phyloP scores from a whole-genome alignment of 768 basidiomycete species.

The Cytidiella melzeri region DNA sequence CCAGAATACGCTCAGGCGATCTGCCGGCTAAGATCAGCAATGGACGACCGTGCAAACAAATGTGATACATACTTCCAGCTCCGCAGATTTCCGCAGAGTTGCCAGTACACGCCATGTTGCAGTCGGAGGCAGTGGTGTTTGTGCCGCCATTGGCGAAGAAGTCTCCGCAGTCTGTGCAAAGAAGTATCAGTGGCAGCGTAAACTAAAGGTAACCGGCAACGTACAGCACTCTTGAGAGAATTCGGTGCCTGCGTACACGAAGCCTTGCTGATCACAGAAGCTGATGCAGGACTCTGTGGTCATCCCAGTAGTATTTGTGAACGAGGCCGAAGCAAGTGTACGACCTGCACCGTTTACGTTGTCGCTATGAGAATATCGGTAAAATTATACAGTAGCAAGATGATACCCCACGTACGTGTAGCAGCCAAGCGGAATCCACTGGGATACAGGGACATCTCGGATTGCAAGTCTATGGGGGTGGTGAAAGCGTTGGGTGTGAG shows the following conservation, averaged over 20 bases:
- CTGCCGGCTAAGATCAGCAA: background rate
- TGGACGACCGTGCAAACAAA: constrained; percentile 1
- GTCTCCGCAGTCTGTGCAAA: constrained; percentile 46
- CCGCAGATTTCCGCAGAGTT: constrained; percentile 60
- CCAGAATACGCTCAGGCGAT: constrained; percentile 55
- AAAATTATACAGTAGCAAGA: constrained; percentile 1
- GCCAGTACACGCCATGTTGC: constrained; percentile 57
- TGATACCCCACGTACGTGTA: constrained; percentile 37
- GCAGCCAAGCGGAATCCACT: constrained; percentile 56
- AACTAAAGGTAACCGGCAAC: constrained; percentile 13
- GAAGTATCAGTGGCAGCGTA: constrained; percentile 1
- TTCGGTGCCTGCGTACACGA: constrained; percentile 66
- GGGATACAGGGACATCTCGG: background rate
- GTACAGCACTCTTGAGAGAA: constrained; percentile 60
- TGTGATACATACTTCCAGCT: constrained; percentile 47
- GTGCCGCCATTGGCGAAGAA: constrained; percentile 37
- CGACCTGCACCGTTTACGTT: constrained; percentile 51
- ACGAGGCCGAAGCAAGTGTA: constrained; percentile 46
- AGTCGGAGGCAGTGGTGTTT: constrained; percentile 40
- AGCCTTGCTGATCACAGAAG: constrained; percentile 40
- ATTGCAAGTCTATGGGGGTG: constrained; percentile 1
- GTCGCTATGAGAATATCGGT: constrained; percentile 30
- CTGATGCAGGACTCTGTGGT: constrained; percentile 49
- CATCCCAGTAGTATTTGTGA: constrained; percentile 45
- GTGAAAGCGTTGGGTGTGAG: background rate